phyloP scores from a whole-genome alignment of 108 stramenopile species.

The Cyclotella atomus region DNA sequence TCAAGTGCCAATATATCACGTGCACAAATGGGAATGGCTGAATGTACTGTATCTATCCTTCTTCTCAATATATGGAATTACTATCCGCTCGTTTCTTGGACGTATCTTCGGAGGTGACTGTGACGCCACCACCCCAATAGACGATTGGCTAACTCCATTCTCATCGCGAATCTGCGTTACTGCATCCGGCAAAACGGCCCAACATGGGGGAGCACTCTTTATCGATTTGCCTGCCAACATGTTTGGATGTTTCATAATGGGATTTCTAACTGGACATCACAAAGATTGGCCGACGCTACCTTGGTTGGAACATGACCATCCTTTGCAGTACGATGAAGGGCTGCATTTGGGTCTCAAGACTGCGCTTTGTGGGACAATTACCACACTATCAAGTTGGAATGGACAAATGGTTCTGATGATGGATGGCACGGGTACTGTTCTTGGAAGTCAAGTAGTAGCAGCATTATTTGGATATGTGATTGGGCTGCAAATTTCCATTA shows the following conservation, averaged over 20 bases:
- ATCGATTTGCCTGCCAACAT: slow-evolving; percentile 66
- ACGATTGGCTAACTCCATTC: slow-evolving; percentile 58
- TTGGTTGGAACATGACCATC: slow-evolving; percentile 63
- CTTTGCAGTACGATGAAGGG: slow-evolving; percentile 54
- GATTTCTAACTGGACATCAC: slow-evolving; percentile 43
- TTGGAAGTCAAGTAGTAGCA: slow-evolving; percentile 60
- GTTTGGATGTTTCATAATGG: slow-evolving; percentile 41
- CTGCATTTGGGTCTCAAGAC: slow-evolving; percentile 59
- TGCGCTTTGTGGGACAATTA: slow-evolving; percentile 80
- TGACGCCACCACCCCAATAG: slow-evolving; percentile 10
- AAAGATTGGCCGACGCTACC: slow-evolving; percentile 65
- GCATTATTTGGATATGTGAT: slow-evolving; percentile 77
- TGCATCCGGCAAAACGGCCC: slow-evolving; percentile 54
- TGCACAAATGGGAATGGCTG: slow-evolving; percentile 12
- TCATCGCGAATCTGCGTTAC: slow-evolving; percentile 64
- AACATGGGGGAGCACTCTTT: slow-evolving; percentile 81
- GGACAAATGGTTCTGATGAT: slow-evolving; percentile 56
- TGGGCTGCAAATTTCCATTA: slow-evolving; percentile 52
- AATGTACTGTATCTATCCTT: slow-evolving; percentile 54
- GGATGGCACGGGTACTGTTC: slow-evolving; percentile 57
- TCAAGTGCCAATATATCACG: not conserved
- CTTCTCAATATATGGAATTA: slow-evolving; percentile 59
- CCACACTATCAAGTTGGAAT: slow-evolving; percentile 41
- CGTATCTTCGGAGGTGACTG: slow-evolving; percentile 76
- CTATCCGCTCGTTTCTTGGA: slow-evolving; percentile 49